Evolutionary conservation across 768 basidiomycete genomes (phyloP), one percentile per base, ranked within the genome.

Genomic region (Trametes gibbosa): DNA sequence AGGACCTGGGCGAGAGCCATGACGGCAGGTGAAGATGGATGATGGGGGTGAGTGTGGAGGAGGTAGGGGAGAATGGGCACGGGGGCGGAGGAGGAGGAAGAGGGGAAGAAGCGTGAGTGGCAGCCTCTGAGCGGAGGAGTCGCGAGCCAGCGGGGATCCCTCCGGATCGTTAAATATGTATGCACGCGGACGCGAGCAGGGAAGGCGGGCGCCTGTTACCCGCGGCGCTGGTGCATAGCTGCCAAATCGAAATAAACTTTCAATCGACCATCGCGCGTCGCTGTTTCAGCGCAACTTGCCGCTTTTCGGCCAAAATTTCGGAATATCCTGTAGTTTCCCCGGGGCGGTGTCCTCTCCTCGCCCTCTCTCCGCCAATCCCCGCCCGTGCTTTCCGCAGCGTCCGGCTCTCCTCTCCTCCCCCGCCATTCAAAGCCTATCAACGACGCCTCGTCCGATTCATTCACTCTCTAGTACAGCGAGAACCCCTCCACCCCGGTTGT

Each of bases 211-310:
- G 50, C 40, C 35, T 52, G 53, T 8, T 8, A 3, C 40, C 53
- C 27, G 7, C 5, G 0, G 35, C 43, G 29, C 40, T 32, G 61
- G 45, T 0, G 0, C 47, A n/a, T 55, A 19, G 50, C 55, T 62
- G 35, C 61, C 61, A 27, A 13, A 62, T 58, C 50, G 40, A 62
- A 62, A 62, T 62, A 62, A 62, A 57, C 61, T 62, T 62, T 62
- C 24, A 19, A 53, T 57, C 59, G 45, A 34, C 53, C 42, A 45
- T 45, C 53, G 42, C 53, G 42, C 46, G 54, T 56, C 54, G 54
- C 50, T 57, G 61, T 62, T 58, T 62, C 61, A 62, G 47, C 61
- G 61, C 61, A 53, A 57, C 56, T 62, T 62, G 56, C 61, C 61
- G 61, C 25, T 25, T 37, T 50, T 49, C 56, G 56, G 56, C 25